Evolutionary conservation across 2,329 filamentous ascomycete genomes (phyloP).

Genomic region (Lachnellula arida): DNA sequence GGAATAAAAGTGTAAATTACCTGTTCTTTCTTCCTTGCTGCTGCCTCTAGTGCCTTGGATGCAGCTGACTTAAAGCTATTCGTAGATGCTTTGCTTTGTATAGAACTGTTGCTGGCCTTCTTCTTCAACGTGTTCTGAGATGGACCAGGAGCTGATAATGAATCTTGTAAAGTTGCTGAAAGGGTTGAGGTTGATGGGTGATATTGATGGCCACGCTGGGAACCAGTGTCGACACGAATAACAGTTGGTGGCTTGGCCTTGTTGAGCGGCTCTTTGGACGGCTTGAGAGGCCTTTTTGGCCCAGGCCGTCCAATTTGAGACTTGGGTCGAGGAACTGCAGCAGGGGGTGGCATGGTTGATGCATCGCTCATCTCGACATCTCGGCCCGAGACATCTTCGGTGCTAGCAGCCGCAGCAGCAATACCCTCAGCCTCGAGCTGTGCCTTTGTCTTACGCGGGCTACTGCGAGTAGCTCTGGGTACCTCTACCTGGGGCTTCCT

Average conservation of each 20-base stretch:
- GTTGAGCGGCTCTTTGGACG: conserved; percentile 51
- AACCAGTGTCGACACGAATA: conserved; percentile 65
- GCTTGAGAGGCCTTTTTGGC: conserved; percentile 56
- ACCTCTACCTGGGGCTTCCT: conserved; percentile 33
- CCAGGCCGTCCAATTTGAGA: conserved; percentile 44
- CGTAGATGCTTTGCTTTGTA: conserved; percentile 36
- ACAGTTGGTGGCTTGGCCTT: conserved; percentile 66
- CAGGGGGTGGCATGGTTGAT: conserved; percentile 58
- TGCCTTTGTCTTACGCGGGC: conserved; percentile 47
- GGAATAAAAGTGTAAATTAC: conserved; percentile 25
- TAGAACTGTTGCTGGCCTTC: conserved; percentile 55
- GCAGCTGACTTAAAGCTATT: conserved; percentile 63
- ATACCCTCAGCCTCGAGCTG: conserved; percentile 31
- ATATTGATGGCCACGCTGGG: conserved; percentile 58
- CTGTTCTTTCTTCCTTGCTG: conserved; percentile 77
- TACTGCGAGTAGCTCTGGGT: conserved; percentile 43
- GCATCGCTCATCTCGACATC: conserved; percentile 56
- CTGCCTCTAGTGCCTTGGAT: conserved; percentile 68
- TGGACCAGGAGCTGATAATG: conserved; percentile 40
- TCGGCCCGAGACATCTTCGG: conserved; percentile 33
- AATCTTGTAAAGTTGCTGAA: conserved; percentile 56
- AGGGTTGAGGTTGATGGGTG: conserved; percentile 55
- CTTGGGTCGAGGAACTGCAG: conserved; percentile 51
- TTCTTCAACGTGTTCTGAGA: conserved; percentile 46
- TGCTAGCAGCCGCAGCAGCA: conserved; percentile 28